Percentiles rank a stretch among this genome's conserved stretches.
Conservation (phyloP, 2,329 filamentous ascomycete genomes). For the Aspergillus ibericus region DNA sequence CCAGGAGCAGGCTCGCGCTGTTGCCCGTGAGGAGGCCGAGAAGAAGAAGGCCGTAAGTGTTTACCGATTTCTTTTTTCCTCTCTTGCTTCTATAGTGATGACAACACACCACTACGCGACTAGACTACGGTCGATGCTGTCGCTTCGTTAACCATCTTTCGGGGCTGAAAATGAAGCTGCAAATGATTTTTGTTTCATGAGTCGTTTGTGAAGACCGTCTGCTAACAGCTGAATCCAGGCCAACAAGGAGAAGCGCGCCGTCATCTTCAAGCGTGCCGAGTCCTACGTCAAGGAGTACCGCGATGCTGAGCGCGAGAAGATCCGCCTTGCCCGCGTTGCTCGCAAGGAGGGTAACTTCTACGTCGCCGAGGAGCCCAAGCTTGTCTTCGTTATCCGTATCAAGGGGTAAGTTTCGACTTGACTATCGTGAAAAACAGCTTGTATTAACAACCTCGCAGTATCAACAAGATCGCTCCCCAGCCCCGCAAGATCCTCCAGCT, state of each 20-base stretch:
- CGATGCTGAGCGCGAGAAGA: slow-evolving; percentile 96
- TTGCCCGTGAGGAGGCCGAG: slow-evolving; percentile 73
- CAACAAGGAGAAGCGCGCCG: slow-evolving; percentile 97
- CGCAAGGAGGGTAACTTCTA: slow-evolving; percentile 93
- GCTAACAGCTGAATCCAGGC: slow-evolving; percentile 58
- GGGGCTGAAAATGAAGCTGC: slow-evolving; percentile 69
- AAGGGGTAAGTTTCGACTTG: slow-evolving; percentile 68
- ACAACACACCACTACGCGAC: slow-evolving; percentile 81
- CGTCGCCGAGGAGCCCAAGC: slow-evolving; percentile 89
- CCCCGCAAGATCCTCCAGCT: slow-evolving; percentile 99
- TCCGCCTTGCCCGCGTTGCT: slow-evolving; percentile 84
- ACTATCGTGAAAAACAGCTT: too few species aligned
- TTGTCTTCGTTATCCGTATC: slow-evolving; percentile 98
- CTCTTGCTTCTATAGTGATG: slow-evolving; percentile 65
- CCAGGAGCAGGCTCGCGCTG: slow-evolving; percentile 98
- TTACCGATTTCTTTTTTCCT: slow-evolving; percentile 15
- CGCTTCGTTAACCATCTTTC: slow-evolving; percentile 60
- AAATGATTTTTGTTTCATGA: slow-evolving; percentile 15
- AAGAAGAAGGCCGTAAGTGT: slow-evolving; percentile 86
- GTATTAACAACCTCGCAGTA: slow-evolving; percentile 58
- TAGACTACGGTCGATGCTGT: slow-evolving; percentile 98
- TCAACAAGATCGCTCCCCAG: slow-evolving; percentile 99
- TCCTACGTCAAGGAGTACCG: slow-evolving; percentile 99
- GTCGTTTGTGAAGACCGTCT: slow-evolving; percentile 15
- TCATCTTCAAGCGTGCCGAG: slow-evolving; percentile 99